Evolutionary conservation across 2,329 filamentous ascomycete species (phyloP), one percentile per base, ranked within the genome.

Genomic region (Sclerotinia trifoliorum): DNA sequence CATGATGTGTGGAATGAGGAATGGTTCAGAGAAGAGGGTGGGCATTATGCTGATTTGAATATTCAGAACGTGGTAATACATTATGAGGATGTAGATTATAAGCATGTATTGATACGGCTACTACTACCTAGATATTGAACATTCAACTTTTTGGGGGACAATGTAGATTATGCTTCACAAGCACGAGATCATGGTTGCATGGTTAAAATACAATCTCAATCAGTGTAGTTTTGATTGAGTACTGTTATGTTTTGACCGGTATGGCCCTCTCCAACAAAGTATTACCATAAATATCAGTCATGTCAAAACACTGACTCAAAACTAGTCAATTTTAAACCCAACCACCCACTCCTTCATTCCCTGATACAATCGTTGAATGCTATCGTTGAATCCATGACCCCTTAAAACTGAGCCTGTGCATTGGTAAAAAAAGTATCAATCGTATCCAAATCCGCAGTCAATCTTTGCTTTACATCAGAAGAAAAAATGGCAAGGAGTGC

Each of bases 401-500:
- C 24, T 56, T 26, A 57, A 24, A 46, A 48, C 5, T 11, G 19
- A 24, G 7, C 42, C 29, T 26, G 21, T 5, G 63, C 26, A 39
- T 8, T 21, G n/a, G 11, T 35, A 35, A 57, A 65, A 15, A 21
- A 42, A 24, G 19, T 6, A 35, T 57, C 63, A 49, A 65, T 49
- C 13, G 10, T 39, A 15, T 2, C 24, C 2, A 32, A 4, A 46
- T 11, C 21, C 21, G 29, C 49, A 42, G 42, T 57, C 3, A 69
- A 66, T 4, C 62, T 7, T 42, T 44, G 26, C 60, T 70, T 62
- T 24, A 56, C 66, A 66, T 71, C 68, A 10, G 54, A 26, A 1
- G 69, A 71, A 29, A 66, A 65, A 66, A 72, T 70, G n/a, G 61
- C 66, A 54, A 69, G 60, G 26, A 73, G 54, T n/a, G 65, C 68